phyloP scores from a whole-genome alignment of 83 land plant genomes.

The Thuja plicata region DNA sequence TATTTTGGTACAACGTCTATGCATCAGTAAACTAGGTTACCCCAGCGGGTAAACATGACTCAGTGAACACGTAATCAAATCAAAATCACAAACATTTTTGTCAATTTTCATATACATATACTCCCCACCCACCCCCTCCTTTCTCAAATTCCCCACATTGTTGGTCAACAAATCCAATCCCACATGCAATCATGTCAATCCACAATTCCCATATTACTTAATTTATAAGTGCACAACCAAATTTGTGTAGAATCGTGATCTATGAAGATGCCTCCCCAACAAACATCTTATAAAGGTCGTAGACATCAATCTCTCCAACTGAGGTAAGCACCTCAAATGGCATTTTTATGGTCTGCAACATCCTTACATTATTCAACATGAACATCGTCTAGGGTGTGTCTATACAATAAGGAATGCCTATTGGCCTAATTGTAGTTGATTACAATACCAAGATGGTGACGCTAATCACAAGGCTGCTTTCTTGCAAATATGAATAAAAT shows the following conservation, averaged over 20 bases:
- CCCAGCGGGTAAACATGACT: not conserved
- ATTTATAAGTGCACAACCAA: not conserved
- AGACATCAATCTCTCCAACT: too few species aligned
- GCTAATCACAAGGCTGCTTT: not conserved
- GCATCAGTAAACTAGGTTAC: too few species aligned
- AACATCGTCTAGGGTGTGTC: not conserved
- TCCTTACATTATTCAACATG: too few species aligned
- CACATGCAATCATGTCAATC: not conserved
- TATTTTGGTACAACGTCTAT: too few species aligned
- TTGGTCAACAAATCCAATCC: not conserved
- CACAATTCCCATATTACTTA: too few species aligned
- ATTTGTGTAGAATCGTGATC: not conserved
- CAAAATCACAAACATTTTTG: not conserved
- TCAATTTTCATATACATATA: too few species aligned
- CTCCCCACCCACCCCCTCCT: too few species aligned
- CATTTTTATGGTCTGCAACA: too few species aligned
- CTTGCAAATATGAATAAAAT: not conserved
- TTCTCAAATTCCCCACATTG: not conserved
- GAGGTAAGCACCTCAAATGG: too few species aligned
- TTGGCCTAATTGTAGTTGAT: not conserved
- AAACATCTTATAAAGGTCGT: not conserved
- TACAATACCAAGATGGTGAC: not conserved
- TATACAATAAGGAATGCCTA: not conserved
- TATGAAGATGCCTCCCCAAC: not conserved
- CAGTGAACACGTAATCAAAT: not conserved